phyloP scores from a whole-genome alignment of 257 asterid species.

The Plantago ovata region DNA sequence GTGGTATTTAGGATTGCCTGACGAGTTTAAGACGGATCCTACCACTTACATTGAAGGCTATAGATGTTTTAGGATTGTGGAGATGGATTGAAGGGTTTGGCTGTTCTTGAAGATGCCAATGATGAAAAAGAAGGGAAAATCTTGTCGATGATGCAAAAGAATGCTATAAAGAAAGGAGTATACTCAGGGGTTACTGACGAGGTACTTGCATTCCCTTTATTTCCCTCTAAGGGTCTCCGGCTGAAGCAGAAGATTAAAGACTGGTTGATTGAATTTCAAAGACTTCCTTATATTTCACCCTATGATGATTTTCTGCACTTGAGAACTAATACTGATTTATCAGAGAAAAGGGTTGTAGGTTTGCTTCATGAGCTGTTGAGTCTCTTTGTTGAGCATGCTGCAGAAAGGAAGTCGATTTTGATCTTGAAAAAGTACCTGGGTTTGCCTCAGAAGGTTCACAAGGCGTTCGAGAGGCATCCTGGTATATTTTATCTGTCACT shows the following conservation, averaged over 20 bases:
- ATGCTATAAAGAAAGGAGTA: constrained; percentile 50
- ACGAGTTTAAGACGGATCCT: too few relatives aligned
- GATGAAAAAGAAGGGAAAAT: too few relatives aligned
- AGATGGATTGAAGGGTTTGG: too few relatives aligned
- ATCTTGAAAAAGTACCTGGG: constrained; percentile 61
- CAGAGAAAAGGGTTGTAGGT: constrained; percentile 79
- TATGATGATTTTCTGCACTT: constrained; percentile 39
- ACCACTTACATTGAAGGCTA: too few relatives aligned
- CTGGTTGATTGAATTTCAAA: constrained; percentile 71
- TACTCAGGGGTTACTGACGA: constrained; percentile 44
- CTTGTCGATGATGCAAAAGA: too few relatives aligned
- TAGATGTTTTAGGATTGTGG: too few relatives aligned
- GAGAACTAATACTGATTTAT: constrained; percentile 50
- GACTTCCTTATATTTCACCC: too few relatives aligned
- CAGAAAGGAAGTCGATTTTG: constrained; percentile 58
- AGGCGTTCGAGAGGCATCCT: constrained; percentile 87
- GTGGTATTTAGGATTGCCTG: too few relatives aligned
- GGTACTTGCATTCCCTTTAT: constrained; percentile 57
- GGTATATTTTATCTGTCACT: constrained; percentile 61
- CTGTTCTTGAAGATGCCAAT: too few relatives aligned
- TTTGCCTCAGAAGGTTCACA: constrained; percentile 82
- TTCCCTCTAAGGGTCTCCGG: constrained; percentile 75
- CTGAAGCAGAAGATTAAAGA: constrained; percentile 61
- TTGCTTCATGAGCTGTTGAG: constrained; percentile 73
- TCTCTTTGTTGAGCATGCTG: constrained; percentile 80